A percentile compares a stretch with the other conserved stretches of the same genome.
phyloP scores from a whole-genome alignment of 1,139 yeast genomes.

The Candida tunisiensis region DNA sequence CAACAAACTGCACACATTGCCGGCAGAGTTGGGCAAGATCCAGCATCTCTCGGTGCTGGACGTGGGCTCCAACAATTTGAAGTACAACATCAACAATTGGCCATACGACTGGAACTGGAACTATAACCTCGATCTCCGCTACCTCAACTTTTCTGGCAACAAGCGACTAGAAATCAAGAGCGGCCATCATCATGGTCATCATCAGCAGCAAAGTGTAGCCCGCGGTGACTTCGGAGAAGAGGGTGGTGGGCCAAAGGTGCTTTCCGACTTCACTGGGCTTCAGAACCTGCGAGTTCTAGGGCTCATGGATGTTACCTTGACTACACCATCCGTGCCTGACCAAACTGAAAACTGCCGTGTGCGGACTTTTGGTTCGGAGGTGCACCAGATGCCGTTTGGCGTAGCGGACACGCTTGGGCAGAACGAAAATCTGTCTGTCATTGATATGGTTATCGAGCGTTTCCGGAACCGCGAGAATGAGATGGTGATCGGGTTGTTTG shows the following conservation, averaged over 20 bases:
- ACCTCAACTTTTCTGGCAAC: slow-evolving; percentile 84
- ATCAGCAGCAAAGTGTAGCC: slow-evolving; percentile 14
- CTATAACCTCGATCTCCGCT: slow-evolving; percentile 57
- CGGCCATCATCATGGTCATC: slow-evolving; percentile 26
- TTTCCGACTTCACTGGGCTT: slow-evolving; percentile 65
- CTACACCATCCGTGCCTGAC: slow-evolving; percentile 73
- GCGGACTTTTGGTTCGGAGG: slow-evolving; percentile 79
- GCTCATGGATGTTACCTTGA: slow-evolving; percentile 85
- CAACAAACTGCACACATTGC: slow-evolving; percentile 73
- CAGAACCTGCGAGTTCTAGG: slow-evolving; percentile 64
- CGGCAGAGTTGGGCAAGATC: slow-evolving; percentile 73
- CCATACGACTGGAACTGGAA: slow-evolving; percentile 99
- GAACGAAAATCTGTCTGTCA: slow-evolving; percentile 46
- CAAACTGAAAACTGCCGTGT: slow-evolving; percentile 73
- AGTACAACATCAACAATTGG: slow-evolving; percentile 85
- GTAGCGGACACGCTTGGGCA: slow-evolving; percentile 78
- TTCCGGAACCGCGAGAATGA: slow-evolving; percentile 69
- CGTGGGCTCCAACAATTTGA: slow-evolving; percentile 80
- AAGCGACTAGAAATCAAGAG: slow-evolving; percentile 77
- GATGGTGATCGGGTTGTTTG: slow-evolving; percentile 67
- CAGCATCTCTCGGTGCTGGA: slow-evolving; percentile 54
- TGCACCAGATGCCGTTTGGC: slow-evolving; percentile 72
- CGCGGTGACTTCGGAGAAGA: slow-evolving; percentile 16
- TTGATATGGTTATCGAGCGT: slow-evolving; percentile 79
- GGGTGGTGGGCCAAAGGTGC: too few species aligned